Conservation (phyloP, 2,329 filamentous ascomycete species). For the Cercospora nicotianae region DNA sequence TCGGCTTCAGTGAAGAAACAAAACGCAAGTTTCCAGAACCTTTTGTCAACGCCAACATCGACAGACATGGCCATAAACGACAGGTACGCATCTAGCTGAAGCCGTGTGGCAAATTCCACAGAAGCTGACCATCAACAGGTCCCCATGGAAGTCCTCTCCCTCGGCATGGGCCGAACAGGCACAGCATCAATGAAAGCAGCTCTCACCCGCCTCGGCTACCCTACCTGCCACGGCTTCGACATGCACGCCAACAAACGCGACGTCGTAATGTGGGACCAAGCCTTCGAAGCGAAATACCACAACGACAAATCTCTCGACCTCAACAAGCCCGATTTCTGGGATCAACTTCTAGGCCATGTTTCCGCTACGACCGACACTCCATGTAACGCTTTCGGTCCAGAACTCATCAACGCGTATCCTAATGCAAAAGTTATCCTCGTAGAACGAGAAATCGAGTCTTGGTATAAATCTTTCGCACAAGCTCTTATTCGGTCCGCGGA, state of each 20-base stretch:
- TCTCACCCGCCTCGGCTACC: slow-evolving; percentile 26
- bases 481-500: slow-evolving; percentile 19
- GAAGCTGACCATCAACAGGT: slow-evolving; percentile 46
- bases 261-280: slow-evolving; percentile 66
- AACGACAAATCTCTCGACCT: slow-evolving; percentile 13
- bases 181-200: slow-evolving; percentile 29
- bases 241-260: slow-evolving; percentile 56
- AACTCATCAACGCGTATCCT: slow-evolving; percentile 38
- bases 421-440: slow-evolving; percentile 31
- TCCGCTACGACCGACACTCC: slow-evolving; percentile 39
- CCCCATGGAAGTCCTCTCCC: slow-evolving; percentile 29
- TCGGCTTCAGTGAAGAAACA: slow-evolving; percentile 24
- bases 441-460: slow-evolving; percentile 27
- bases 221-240: slow-evolving; percentile 28
- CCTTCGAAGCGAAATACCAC: slow-evolving; percentile 55
- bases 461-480: slow-evolving; percentile 23
- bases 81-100: neutral
- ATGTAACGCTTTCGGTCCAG: slow-evolving; percentile 36
- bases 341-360: slow-evolving; percentile 37
- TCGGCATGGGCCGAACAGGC: slow-evolving; percentile 30
- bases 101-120: neutral
- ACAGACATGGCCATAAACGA: slow-evolving; percentile 51
- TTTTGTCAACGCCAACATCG: slow-evolving; percentile 63
- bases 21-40: slow-evolving; percentile 40
- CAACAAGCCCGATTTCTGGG: slow-evolving; percentile 28